Evolutionary conservation across 306 rosid species (phyloP), one percentile per base, ranked within the genome.

Genomic region (Castanea mollissima): DNA sequence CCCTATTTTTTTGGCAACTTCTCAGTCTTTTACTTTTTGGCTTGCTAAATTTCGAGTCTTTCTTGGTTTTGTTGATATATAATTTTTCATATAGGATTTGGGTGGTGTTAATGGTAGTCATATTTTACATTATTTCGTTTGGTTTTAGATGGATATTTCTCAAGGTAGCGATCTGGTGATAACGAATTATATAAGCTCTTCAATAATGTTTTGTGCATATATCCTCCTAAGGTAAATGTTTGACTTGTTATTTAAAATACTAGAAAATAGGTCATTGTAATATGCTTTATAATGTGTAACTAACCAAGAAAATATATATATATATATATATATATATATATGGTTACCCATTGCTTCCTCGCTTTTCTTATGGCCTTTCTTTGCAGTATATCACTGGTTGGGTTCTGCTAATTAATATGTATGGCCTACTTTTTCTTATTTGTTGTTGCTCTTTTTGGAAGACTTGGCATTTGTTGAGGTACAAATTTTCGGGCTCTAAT

Each of bases 221-320:
- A 88, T 79, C 98, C 91, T 65, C 99, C 99, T 0, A 92, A 95
- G 97, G 99, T 92, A 86, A 60, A 73, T 73, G 46, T 74, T 74
- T 49, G 21, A 31, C 51, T 55, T 74, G 29, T 12, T 80, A 32
- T 51, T 65, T 44, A 35, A 19, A 4, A 34, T 67, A 32, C 71
- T 67, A 34, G 51, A 67, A 67, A 67, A 67, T 67, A 46, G 23
- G 20, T 64, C 23, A 9, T 35, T 19, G 51, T 35, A 67, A 19
- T 64, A 67, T 5, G 27, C 27, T 8, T 34, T 49, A 34, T 46
- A 35, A 35, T 13, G 54, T 46, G 54, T 49, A 49, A 49, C 54
- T 49, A 3, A 49, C 54, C 54, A 49, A 49, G 54, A 12, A 49
- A 21, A 21, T 21, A 21, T 21, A 21, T 21, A 21, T 21, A 21